phyloP scores from a whole-genome alignment of 1,139 yeast species.

The Scheffersomyces illinoinensis region DNA sequence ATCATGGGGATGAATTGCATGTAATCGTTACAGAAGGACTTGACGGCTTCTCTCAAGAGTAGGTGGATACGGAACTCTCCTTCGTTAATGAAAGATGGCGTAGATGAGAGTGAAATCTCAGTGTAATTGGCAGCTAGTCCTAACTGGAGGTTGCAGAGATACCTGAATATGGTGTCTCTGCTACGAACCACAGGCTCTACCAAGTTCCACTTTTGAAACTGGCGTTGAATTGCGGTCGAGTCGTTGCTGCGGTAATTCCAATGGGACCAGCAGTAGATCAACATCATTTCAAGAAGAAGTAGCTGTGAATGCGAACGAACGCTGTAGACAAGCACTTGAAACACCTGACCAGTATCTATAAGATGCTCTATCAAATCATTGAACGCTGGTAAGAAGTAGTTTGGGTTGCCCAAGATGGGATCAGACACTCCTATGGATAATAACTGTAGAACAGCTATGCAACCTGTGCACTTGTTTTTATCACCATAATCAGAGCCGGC shows the following conservation, averaged over 20 bases:
- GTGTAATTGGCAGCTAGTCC: slow-evolving; percentile 16
- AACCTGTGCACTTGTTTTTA: neutral
- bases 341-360: slow-evolving; percentile 30
- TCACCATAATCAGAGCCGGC: slow-evolving; percentile 5
- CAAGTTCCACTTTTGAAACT: slow-evolving; percentile 13
- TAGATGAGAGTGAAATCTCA: slow-evolving; percentile 4
- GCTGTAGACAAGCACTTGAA: slow-evolving; percentile 17
- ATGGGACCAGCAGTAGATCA: slow-evolving; percentile 40
- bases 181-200: slow-evolving; percentile 26
- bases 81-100: slow-evolving; percentile 18
- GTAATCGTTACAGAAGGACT: slow-evolving; percentile 31
- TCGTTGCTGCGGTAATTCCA: slow-evolving; percentile 23
- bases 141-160: slow-evolving; percentile 29
- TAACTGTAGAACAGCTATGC: slow-evolving; percentile 11
- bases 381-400: slow-evolving; percentile 32
- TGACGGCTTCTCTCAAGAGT: slow-evolving; percentile 23
- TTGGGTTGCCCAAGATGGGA: slow-evolving; percentile 26
- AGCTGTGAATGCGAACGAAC: slow-evolving; percentile 13
- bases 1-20: slow-evolving; percentile 33
- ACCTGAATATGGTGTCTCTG: slow-evolving; percentile 29
- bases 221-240: slow-evolving; percentile 7
- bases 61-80: slow-evolving; percentile 26
- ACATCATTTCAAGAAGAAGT: slow-evolving; percentile 29
- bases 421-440: slow-evolving; percentile 22
- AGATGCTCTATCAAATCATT: slow-evolving; percentile 35